phyloP scores from a whole-genome alignment of 768 basidiomycete species.

The Lactarius tabidus region DNA sequence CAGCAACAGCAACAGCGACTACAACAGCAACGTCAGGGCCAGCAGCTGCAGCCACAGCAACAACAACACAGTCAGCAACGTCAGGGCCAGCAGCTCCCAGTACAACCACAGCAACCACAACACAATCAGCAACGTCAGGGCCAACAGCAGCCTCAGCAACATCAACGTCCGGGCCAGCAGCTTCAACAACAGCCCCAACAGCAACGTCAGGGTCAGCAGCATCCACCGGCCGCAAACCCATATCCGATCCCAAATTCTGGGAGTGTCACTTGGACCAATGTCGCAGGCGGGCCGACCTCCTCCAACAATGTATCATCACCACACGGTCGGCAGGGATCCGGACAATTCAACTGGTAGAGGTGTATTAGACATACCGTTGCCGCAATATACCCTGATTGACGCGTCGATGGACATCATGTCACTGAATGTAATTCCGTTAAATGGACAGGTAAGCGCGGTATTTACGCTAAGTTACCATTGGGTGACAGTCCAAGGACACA shows the following conservation, averaged over 20 bases:
- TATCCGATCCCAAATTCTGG: not conserved
- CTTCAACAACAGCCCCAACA: not conserved
- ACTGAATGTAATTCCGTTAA: not conserved
- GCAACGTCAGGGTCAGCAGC: not conserved
- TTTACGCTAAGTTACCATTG: not conserved
- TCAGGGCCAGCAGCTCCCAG: not conserved
- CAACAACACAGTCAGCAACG: not conserved
- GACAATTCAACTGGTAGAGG: not conserved
- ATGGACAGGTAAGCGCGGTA: not conserved
- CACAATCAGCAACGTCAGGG: too few species aligned
- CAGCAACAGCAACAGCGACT: not conserved
- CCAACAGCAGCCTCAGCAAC: too few species aligned
- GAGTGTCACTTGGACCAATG: constrained; percentile 1
- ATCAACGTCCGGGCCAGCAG: too few species aligned
- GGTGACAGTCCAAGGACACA: constrained; percentile 6
- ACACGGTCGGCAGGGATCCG: not conserved
- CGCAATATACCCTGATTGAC: constrained; percentile 10
- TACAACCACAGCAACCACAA: too few species aligned
- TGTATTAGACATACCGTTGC: constrained; percentile 14
- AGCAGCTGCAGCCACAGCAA: not conserved
- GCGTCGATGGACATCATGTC: not conserved
- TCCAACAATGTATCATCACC: not conserved
- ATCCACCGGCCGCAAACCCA: not conserved
- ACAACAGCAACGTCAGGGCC: not conserved
- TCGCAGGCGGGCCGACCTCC: not conserved